Evolutionary conservation across 495 filamentous ascomycete species (phyloP).

Genomic region (Amphirosellinia nigrospora): DNA sequence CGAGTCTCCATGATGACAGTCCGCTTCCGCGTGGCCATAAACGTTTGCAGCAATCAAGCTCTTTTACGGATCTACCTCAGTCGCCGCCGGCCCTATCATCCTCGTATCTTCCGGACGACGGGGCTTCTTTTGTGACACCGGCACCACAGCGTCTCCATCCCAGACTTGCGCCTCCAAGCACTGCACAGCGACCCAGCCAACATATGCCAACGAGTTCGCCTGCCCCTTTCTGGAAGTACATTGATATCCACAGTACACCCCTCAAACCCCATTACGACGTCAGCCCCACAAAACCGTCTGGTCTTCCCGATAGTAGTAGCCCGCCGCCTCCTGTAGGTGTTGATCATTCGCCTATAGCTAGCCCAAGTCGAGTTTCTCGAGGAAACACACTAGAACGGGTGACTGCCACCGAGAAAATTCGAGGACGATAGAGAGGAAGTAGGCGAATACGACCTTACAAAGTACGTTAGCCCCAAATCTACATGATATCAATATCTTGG

Average conservation of each 20-base stretch:
- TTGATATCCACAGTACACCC: constrained; percentile 78
- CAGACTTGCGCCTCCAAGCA: constrained; percentile 84
- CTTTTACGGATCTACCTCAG: constrained; percentile 63
- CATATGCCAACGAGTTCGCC: constrained; percentile 95
- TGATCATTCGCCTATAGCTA: constrained; percentile 44
- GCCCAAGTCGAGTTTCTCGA: constrained; percentile 36
- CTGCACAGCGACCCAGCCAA: constrained; percentile 86
- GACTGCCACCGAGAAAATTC: constrained; percentile 38
- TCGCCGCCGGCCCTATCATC: constrained; percentile 78
- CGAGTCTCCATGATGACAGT: constrained; percentile 61
- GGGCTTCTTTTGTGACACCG: constrained; percentile 74
- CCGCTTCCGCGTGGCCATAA: constrained; percentile 58
- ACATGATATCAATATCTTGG: neutral
- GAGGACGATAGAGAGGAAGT: constrained; percentile 51
- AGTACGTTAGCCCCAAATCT: constrained; percentile 35
- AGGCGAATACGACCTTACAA: constrained; percentile 69
- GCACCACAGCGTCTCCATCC: constrained; percentile 84
- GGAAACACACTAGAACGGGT: constrained; percentile 33
- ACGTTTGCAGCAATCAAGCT: constrained; percentile 47
- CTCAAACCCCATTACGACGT: constrained; percentile 63
- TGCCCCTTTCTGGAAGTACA: constrained; percentile 96
- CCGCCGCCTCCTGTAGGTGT: constrained; percentile 63
- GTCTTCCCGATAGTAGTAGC: constrained; percentile 66
- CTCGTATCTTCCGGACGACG: constrained; percentile 60
- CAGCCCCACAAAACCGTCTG: constrained; percentile 55